phyloP scores from a whole-genome alignment of 305 asterid genomes.

The Fraxinus albicans region DNA sequence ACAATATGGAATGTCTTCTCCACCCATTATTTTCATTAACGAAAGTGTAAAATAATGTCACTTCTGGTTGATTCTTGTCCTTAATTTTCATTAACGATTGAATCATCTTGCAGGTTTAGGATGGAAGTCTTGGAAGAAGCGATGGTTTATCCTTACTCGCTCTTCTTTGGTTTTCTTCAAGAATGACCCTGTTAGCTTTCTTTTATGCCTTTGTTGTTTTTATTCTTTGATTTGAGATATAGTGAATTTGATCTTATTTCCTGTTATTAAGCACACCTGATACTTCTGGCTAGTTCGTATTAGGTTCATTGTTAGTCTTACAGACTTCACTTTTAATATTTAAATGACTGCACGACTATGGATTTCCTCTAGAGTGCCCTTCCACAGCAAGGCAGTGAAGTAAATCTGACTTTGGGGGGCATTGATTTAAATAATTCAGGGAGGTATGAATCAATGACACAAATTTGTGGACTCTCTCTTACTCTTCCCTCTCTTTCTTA shows the following conservation, averaged over 20 bases:
- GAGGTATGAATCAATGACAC: conserved; percentile 46
- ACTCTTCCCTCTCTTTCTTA: conserved; percentile 1
- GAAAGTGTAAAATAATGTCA: conserved; percentile 1
- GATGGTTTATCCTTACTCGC: conserved; percentile 95
- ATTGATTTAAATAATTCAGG: conserved; percentile 95
- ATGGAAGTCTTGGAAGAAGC: conserved; percentile 95
- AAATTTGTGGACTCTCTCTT: background rate
- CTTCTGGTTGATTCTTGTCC: conserved; percentile 9
- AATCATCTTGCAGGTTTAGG: conserved; percentile 79
- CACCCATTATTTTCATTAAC: conserved; percentile 1
- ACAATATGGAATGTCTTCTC: background rate
- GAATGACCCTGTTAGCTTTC: conserved; percentile 44
- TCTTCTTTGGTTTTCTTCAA: conserved; percentile 92
- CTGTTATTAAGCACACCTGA: background rate
- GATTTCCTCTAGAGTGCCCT: conserved; percentile 68
- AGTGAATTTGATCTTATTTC: conserved; percentile 9
- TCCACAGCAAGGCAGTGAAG: conserved; percentile 95
- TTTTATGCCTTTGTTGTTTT: background rate
- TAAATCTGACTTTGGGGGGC: conserved; percentile 93
- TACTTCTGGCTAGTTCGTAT: conserved; percentile 4
- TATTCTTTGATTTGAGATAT: conserved; percentile 2
- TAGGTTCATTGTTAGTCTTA: conserved; percentile 1
- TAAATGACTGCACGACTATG: conserved; percentile 7
- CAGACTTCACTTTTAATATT: conserved; percentile 10
- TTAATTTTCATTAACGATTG: conserved; percentile 20